Evolutionary conservation across 352 stramenopile species (phyloP), one percentile per base, ranked within the genome.

Genomic region (Pythium sp.): DNA sequence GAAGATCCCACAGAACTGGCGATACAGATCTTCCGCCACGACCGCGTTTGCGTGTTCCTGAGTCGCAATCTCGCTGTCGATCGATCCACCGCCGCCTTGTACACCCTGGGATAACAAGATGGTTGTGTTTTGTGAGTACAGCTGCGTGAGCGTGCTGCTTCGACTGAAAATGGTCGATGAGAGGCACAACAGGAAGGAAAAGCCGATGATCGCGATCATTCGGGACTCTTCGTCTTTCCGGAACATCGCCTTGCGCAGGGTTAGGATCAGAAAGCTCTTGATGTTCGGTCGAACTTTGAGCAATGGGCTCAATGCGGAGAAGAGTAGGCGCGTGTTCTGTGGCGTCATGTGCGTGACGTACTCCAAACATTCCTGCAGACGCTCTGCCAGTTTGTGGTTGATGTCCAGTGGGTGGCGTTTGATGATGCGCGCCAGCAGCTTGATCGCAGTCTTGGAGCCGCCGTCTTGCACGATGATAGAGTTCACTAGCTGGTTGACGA

Each of bases 181-280:
- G 2, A 83, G 73, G 24, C 78, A 75, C 4, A 87, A 51, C 20
- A 87, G 56, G 24, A 79, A 71, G 30, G 69, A 69, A 12, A 90
- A 78, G 2, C 81, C 81, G 41, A 75, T 66, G 43, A 90, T 86
- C 5, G 66, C 79, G 28, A 88, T 81, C 57, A 80, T 84, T 18
- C 81, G 68, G 15, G 75, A 84, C 28, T 62, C 49, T 71, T 79
- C 73, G 53, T 88, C 81, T 64, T 86, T 85, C 0, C 79, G 76
- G 65, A 88, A 87, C 79, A 90, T 86, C 2, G 79, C 77, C 60
- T 90, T 90, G 22, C 81, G 78, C 28, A 90, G 69, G 54, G 79
- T 84, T 49, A 88, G 57, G 43, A 90, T 72, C 1, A 88, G 65
- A 49, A 80, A 84, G 24, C 68, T 78, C 61, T 87, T 84, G 36